Percentiles rank a stretch among this genome's conserved stretches.
Conservation (phyloP, 768 basidiomycete genomes). For the Phaeotremella fagi region DNA sequence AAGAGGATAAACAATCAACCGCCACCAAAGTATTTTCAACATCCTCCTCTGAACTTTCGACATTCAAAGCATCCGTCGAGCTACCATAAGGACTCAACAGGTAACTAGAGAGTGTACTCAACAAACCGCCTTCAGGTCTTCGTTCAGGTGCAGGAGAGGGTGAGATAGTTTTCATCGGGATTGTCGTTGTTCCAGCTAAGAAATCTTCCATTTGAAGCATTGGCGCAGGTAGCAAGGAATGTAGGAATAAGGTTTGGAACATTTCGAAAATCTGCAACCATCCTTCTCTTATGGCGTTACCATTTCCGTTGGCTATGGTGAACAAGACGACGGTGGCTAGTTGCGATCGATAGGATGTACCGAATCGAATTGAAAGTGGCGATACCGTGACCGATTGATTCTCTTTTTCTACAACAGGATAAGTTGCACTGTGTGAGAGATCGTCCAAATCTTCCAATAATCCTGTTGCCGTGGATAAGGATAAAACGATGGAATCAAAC, state of each 20-base stretch:
- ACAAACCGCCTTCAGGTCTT: conserved; percentile 71
- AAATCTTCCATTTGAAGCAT: conserved; percentile 99
- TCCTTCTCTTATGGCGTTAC: conserved; percentile 85
- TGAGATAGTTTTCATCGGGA: conserved; percentile 75
- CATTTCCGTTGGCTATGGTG: conserved; percentile 95
- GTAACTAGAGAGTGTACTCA: conserved; percentile 91
- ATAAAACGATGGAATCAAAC: conserved; percentile 91
- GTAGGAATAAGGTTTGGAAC: conserved; percentile 92
- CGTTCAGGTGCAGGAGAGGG: conserved; percentile 57
- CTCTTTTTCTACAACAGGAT: conserved; percentile 84
- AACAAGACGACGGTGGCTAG: conserved; percentile 95
- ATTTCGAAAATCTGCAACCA: conserved; percentile 99
- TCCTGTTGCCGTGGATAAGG: conserved; percentile 85
- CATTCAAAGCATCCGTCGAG: conserved; percentile 68
- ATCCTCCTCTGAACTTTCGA: conserved; percentile 81
- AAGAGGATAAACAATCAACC: conserved; percentile 90
- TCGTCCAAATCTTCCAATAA: conserved; percentile 67
- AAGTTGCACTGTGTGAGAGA: conserved; percentile 58
- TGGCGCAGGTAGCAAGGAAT: conserved; percentile 79
- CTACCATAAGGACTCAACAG: conserved; percentile 87
- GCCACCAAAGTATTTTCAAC: conserved; percentile 91
- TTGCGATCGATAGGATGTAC: conserved; percentile 90
- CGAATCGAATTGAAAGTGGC: conserved; percentile 84
- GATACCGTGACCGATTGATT: conserved; percentile 85
- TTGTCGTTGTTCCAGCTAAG: conserved; percentile 86